Conservation (phyloP, 2,329 filamentous ascomycete species). For the Alternaria ventricosa region DNA sequence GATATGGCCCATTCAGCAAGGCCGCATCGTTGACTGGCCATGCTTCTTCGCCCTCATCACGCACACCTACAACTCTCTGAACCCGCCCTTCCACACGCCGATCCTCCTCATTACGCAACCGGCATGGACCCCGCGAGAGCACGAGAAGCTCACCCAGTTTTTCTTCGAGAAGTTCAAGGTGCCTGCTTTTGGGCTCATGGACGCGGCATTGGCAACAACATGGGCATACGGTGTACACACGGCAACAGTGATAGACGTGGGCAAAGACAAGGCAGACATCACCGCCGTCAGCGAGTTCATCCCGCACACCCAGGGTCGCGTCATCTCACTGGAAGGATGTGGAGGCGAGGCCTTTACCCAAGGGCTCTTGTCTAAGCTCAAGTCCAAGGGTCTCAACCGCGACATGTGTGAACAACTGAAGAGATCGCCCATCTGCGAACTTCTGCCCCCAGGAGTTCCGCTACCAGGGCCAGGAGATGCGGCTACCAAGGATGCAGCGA, state of each 20-base stretch:
- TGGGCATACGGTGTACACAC: slow-evolving; percentile 82
- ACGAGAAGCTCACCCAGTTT: slow-evolving; percentile 88
- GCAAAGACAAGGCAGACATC: slow-evolving; percentile 89
- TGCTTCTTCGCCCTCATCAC: slow-evolving; percentile 93
- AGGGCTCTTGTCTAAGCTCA: slow-evolving; percentile 71
- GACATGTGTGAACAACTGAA: slow-evolving; percentile 73
- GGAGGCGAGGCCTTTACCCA: slow-evolving; percentile 89
- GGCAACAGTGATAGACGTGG: slow-evolving; percentile 89
- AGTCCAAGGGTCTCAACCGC: slow-evolving; percentile 61
- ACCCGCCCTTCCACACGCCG: slow-evolving; percentile 91
- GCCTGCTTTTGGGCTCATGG: slow-evolving; percentile 87
- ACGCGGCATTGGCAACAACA: slow-evolving; percentile 82
- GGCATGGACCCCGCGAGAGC: slow-evolving; percentile 86
- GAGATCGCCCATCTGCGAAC: slow-evolving; percentile 67
- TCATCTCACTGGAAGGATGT: slow-evolving; percentile 68
- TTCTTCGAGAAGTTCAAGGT: slow-evolving; percentile 98
- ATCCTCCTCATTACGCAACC: slow-evolving; percentile 90
- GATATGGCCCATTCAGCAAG: slow-evolving; percentile 82
- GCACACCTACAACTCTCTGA: slow-evolving; percentile 87
- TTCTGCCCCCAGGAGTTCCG: slow-evolving; percentile 61
- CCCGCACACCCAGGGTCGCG: slow-evolving; percentile 71
- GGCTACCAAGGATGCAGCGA: slow-evolving; percentile 44
- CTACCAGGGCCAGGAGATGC: slow-evolving; percentile 59
- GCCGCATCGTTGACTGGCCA: slow-evolving; percentile 86
- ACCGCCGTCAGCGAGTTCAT: slow-evolving; percentile 86